phyloP scores from a whole-genome alignment of 2,329 filamentous ascomycete genomes.

The Pyricularia sp. region DNA sequence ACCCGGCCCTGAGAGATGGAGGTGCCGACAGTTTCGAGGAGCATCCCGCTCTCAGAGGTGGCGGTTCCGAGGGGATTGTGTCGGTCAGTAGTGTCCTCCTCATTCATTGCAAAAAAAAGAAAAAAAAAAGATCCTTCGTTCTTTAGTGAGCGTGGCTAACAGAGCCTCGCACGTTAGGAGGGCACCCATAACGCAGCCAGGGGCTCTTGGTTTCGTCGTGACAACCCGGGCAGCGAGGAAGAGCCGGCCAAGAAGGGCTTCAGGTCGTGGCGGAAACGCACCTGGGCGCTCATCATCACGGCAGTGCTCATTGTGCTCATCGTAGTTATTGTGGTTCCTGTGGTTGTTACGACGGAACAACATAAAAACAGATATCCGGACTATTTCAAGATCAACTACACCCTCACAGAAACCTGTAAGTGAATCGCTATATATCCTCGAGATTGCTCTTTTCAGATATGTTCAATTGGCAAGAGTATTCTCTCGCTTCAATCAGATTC shows the following conservation, averaged over 20 bases:
- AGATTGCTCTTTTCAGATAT: background rate
- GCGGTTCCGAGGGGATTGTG: background rate
- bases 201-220: constrained; percentile 9
- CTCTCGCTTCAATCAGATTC: background rate
- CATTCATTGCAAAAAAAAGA: too few species aligned
- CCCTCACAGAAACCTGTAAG: constrained; percentile 37
- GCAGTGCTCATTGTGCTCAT: constrained; percentile 27
- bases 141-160: background rate
- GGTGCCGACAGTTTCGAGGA: background rate
- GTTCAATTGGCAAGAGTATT: too few species aligned
- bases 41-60: background rate
- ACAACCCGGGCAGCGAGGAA: background rate
- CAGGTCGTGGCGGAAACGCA: constrained; percentile 41
- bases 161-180: background rate
- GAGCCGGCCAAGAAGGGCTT: constrained; percentile 15
- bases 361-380: constrained; percentile 35
- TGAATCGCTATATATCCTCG: background rate
- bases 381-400: constrained; percentile 37
- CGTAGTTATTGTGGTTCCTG: constrained; percentile 37
- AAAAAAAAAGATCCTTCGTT: background rate
- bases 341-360: constrained; percentile 29
- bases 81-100: background rate
- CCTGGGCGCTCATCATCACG: constrained; percentile 33
- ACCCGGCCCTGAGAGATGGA: background rate
- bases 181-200: constrained; percentile 2